Conservation (phyloP, 2,329 filamentous ascomycete genomes). For the Pseudogymnoascus sp. region DNA sequence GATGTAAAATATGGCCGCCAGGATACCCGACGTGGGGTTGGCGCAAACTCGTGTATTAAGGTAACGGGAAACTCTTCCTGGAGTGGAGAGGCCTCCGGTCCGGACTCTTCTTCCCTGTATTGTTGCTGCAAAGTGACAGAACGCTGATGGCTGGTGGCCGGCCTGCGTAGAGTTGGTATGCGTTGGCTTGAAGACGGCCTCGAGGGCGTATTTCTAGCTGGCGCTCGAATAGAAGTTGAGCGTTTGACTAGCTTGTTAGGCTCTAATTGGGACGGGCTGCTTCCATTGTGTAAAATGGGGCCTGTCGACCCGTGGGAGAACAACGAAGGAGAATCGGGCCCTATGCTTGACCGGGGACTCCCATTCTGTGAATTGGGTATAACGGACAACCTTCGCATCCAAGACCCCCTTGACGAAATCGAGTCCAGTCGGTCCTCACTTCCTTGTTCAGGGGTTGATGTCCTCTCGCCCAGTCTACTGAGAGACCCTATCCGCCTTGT, state of each 20-base stretch:
- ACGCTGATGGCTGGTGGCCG: conserved; percentile 71
- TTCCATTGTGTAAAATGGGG: conserved; percentile 43
- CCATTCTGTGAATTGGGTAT: conserved; percentile 56
- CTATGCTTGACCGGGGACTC: conserved; percentile 55
- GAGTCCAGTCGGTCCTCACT: conserved; percentile 39
- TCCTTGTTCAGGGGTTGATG: conserved; percentile 15
- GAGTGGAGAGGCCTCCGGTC: conserved; percentile 12
- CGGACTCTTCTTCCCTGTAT: conserved; percentile 22
- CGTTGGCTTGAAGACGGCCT: conserved; percentile 49
- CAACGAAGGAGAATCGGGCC: conserved; percentile 56
- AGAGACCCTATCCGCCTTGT: conserved; percentile 20
- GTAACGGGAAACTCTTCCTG: conserved; percentile 11
- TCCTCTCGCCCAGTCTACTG: conserved; percentile 19
- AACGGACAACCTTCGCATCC: conserved; percentile 63
- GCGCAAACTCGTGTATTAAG: conserved; percentile 15
- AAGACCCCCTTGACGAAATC: conserved; percentile 54
- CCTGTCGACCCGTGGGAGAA: conserved; percentile 59
- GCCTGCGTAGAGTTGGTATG: conserved; percentile 58
- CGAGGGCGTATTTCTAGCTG: conserved; percentile 34
- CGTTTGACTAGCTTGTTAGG: conserved; percentile 76
- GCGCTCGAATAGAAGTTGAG: conserved; percentile 45
- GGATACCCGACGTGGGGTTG: conserved; percentile 17
- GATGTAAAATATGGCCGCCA: conserved; percentile 28
- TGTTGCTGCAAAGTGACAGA: conserved; percentile 58
- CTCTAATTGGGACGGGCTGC: conserved; percentile 37